Conservation (phyloP, 306 rosid genomes). For the Clitoria ternatea region DNA sequence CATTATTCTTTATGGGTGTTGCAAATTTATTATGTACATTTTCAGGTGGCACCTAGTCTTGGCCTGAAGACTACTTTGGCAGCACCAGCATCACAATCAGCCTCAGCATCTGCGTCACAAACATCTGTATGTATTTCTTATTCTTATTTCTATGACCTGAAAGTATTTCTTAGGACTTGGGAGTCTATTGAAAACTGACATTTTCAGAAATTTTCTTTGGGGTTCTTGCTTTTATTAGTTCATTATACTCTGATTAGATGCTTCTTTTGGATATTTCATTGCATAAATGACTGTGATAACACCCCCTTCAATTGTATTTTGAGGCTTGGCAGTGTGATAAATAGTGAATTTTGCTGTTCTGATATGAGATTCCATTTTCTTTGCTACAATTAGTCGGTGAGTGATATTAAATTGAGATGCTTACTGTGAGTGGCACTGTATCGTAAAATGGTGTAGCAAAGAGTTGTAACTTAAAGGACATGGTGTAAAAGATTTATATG, state of each 20-base stretch:
- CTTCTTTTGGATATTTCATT: neutral
- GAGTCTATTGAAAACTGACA: constrained; percentile 15
- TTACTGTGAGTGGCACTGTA: neutral
- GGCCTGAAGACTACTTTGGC: constrained; percentile 57
- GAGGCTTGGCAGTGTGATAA: constrained; percentile 18
- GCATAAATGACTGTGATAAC: neutral
- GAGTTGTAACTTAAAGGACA: neutral
- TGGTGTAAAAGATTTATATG: neutral
- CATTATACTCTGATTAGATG: neutral
- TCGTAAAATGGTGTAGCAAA: neutral
- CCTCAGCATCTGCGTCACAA: constrained; percentile 56
- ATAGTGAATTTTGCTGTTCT: constrained; percentile 1
- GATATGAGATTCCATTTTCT: neutral
- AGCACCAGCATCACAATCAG: constrained; percentile 41
- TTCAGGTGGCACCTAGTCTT: constrained; percentile 69
- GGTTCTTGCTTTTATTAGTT: constrained; percentile 6
- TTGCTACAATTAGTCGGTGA: neutral
- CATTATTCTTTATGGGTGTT: constrained; percentile 7
- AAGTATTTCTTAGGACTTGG: neutral
- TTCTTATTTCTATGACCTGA: constrained; percentile 19
- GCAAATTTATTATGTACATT: constrained; percentile 20
- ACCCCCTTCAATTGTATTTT: neutral
- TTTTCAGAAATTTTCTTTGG: neutral
- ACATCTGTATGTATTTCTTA: constrained; percentile 58
- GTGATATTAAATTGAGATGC: neutral